Base-by-base conservation (phyloP, 495 filamentous ascomycete species). In the Penicillium soppii region DNA sequence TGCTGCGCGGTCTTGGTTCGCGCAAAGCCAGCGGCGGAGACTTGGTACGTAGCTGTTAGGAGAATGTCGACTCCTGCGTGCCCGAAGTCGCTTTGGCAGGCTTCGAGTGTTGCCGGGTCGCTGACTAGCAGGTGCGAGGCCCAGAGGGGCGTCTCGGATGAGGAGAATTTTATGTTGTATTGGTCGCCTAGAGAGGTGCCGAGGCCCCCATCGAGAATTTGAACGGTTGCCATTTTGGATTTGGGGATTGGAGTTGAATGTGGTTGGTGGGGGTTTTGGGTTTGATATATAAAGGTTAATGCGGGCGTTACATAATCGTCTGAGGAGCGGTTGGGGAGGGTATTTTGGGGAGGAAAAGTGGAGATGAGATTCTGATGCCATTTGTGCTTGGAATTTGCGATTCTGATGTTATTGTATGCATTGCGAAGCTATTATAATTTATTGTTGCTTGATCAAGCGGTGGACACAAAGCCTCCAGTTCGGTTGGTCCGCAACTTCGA, bases 21-120 rank as follows among this genome's bases (percentile, higher is more conserved):
- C 4, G 52, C 49, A 50, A 86, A 86, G 0, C 80, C 84, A 12
- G 80, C 71, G 6, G 67, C 53, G 0, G 75, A 81, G 2, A 78
- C 70, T 66, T 88, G 84, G 61, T 88, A 87, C 5, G 85, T 88
- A 4, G 83, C 83, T 17, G 80, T 86, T 16, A 82, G 67, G 15
- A 87, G 53, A 15, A 88, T 69, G 57, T 87, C 81, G 9, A 76
- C 77, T 25, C 81, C 82, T 20, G 78, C 74, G 0, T 26, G 16
- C 13, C 61, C 70, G 52, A 87, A 88, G 44, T 75, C 73, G 21
- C 47, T 60, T 51, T 88, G 85, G 53, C 74, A 80, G 7, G 58
- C 60, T 36, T 65, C 59, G 1, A 87, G 73, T 2, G 73, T 83
- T 12, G 65, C 46, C 7, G 73, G 76, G 44, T 68, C 64, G 36